Base-by-base conservation (phyloP, 148 eudicot species). In the Beta vulgaris region DNA sequence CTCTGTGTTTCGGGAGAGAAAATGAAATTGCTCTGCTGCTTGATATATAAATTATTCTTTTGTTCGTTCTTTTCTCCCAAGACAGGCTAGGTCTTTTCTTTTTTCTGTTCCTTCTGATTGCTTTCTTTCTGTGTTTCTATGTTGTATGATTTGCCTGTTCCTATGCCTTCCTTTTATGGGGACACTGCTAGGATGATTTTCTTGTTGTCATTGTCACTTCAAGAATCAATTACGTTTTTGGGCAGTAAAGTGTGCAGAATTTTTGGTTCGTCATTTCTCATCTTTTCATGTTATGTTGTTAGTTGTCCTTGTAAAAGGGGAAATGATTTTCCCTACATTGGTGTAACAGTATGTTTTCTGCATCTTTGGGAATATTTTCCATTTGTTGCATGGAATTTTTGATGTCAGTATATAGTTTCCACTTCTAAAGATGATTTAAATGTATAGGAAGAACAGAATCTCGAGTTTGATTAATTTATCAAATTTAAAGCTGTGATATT, bases 271-370 rank as follows among this genome's bases (percentile, higher is more conserved):
- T 25, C 31, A 4, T 25, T 25, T 5, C 5, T 18, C 61, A 26
- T 4, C 10, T 57, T 32, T 57, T 57, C 4, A 57, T 61, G 35
- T 35, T 36, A 14, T 23, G 43, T 8, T 8, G 19, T 51, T 51
- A 6, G 26, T 21, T 21, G 57, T 51, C 55, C 19, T 19, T 21
- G 26, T 51, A n/a, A 51, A 19, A n/a, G n/a, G 25, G 12, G 57
- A n/a, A 51, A 21, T 51, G 25, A 9, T 19, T 51, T 44, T 83
- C 40, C 67, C 37, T 39, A 69, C 64, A 40, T 16, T 54, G 46
- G 40, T 72, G 36, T 26, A 7, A 23, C 36, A 1, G 18, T 44
- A 46, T 68, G 71, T 25, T 68, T 44, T 68, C n/a, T 14, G 34
- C 18, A 44, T 39, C 49, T 23, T 67, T 4, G 7, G 8, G 3